Base-by-base conservation (phyloP, 495 filamentous ascomycete species). In the Penicillium pancosmium region DNA sequence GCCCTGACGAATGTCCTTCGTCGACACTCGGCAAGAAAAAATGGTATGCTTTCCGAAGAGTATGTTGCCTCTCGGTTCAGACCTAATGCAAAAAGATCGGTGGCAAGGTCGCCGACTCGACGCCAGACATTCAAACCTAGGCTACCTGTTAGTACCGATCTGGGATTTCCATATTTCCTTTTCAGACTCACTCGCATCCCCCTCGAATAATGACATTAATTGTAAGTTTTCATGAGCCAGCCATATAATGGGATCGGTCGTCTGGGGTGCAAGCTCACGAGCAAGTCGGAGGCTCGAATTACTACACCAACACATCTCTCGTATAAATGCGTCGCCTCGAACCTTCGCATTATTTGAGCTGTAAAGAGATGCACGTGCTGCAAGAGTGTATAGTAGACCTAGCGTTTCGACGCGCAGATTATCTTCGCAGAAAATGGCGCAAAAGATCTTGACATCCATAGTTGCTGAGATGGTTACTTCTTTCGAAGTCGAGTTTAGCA, bases 401-500 rank as follows among this genome's bases (percentile, higher is more conserved):
- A 67, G 9, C 9, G 64, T 61, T 55, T 64, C 64, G 12, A 67
- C 57, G n/a, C 61, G 64, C 13, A 67, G 47, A 48, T 64, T 58
- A 4, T 16, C 5, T 11, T 61, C 64, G 16, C 50, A 55, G 43
- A 64, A 67, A 13, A 64, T 38, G 12, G 64, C 50, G 11, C 8
- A 58, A 25, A 66, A 63, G 23, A 21, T 55, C 4, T 63, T 25
- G 40, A 57, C 27, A 48, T 63, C 50, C 19, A 66, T 52, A 19
- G 56, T 60, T 48, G 52, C 46, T 11, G 60, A 43, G 18, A 66
- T 55, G 36, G 47, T 11, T 21, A 57, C 50, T 16, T 66, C 63
- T 18, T 33, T 36, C 1, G 63, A 60, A 15, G 63, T 60, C 33
- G 59, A 56, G 8, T 16, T 44, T 13, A 66, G 44, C 13, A 66